A percentile compares a stretch with the other conserved stretches of the same genome.
Conservation (phyloP, 441 rosid genomes). For the Aquilaria agallochum region DNA sequence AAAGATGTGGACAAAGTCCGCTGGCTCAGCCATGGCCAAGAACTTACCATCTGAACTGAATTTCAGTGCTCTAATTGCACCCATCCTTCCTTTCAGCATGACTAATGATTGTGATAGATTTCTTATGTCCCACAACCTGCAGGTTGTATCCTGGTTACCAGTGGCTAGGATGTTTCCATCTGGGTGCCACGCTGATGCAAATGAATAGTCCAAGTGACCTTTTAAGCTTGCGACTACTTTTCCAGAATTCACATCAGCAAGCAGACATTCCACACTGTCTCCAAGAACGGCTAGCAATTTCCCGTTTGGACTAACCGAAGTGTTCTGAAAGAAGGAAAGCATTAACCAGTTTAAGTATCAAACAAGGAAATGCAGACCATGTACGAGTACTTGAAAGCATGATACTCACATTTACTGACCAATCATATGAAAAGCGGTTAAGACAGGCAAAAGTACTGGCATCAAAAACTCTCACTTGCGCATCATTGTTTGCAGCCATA, state of each 20-base stretch:
- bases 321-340: constrained; percentile 28
- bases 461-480: constrained; percentile 49
- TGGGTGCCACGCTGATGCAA: constrained; percentile 78
- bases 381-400: background rate
- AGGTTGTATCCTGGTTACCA: constrained; percentile 78
- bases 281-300: constrained; percentile 61
- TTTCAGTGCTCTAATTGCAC: constrained; percentile 69
- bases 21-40: constrained; percentile 75
- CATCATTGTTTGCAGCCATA: constrained; percentile 60
- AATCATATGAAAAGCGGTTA: constrained; percentile 36
- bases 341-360: background rate
- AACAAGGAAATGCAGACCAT: background rate
- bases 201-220: constrained; percentile 75
- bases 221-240: constrained; percentile 42
- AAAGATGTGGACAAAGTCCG: constrained; percentile 62
- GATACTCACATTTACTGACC: constrained; percentile 70
- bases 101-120: constrained; percentile 45
- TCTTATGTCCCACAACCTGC: constrained; percentile 72
- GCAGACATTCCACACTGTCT: constrained; percentile 53
- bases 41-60: constrained; percentile 60
- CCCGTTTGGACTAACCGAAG: constrained; percentile 58
- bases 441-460: constrained; percentile 44
- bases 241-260: constrained; percentile 58
- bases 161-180: constrained; percentile 65
- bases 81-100: constrained; percentile 72